Base-by-base conservation (phyloP, 2,329 filamentous ascomycete species). In the Fusarium brevicatenulatum region DNA sequence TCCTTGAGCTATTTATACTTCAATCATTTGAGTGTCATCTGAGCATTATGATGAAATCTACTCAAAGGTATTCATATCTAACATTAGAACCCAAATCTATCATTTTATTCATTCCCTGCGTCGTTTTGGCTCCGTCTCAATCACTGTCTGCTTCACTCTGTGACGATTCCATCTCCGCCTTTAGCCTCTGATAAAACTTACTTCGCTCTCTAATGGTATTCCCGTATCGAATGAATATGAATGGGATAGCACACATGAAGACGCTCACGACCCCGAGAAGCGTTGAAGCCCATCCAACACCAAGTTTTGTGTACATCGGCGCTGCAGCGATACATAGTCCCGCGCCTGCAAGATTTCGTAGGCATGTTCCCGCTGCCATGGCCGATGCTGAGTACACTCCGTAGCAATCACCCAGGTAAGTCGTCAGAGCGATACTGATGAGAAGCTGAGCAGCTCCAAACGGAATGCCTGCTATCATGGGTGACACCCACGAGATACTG, bases 201-300 rank as follows among this genome's bases (percentile, higher is more conserved):
- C 66, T 68, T 25, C 66, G 39, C 9, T 62, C 42, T 18, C 66
- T 19, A 3, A 68, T 68, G 1, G 39, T 49, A 32, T 68, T 42
- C 1, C 63, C 66, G 21, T 68, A 63, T 8, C 55, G 34, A 8
- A 68, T 68, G 8, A 68, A 68, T 0, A 68, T 32, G 36, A 68
- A 68, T 1, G 66, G 66, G 16, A 68, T 68, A 1, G 28, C 66
- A n/a, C 66, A 68, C 66, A 68, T 68, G 0, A 68, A 43, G 3
- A 68, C 19, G 6, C 63, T 68, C 1, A 63, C 42, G 4, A 30
- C 25, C 2, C 66, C 66, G 12, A 68, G 47, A 0, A 68, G 23
- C 7, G 63, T 63, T 16, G 66, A 55, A 9, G 66, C 66, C 66
- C 66, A 68, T 0, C 63, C 63, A 8, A 68, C 63, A 8, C 25